Base-by-base conservation (phyloP, 768 basidiomycete species). In the Collybia sordida region DNA sequence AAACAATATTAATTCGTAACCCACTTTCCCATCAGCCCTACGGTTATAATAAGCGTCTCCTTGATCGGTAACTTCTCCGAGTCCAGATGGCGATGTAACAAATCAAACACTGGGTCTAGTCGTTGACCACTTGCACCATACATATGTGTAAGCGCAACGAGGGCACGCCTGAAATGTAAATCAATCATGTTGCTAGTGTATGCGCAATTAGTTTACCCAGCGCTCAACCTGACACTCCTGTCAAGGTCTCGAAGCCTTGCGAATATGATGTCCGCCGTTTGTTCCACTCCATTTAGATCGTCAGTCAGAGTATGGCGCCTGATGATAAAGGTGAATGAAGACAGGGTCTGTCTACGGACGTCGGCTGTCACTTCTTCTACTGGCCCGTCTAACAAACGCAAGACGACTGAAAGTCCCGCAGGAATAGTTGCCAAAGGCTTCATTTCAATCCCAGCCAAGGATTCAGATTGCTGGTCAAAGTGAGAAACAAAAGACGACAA, bases 31-130 rank as follows among this genome's bases (percentile, higher is more conserved):
- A 88, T 77, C 3, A 66, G 64, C 25, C 86, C 86, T 4, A 85
- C 70, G 12, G 82, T 76, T 3, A 89, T 70, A 14, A 90, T 60
- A 1, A 82, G 65, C 0, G 86, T 86, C 63, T 93, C 90, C 57
- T 77, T 80, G 9, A 81, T 64, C 2, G 74, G 66, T 42, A 75
- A 64, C 51, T 73, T 80, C 2, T 66, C 67, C 1, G 57, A 57
- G 18, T 80, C 75, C 36, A 88, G 74, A 19, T 79, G 61, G 6
- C 71, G 66, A 56, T 79, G 73, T 1, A 90, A 60, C 28, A 69
- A 66, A 22, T 64, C 66, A 57, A 82, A 82, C 22, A 79, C 58
- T 1, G 53, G 45, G 40, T 76, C 77, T 4, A 74, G 4, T 11
- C 11, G 31, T 11, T 31, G 31, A 14, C 67, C 6, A 64, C 61